Percentiles rank a stretch among this genome's conserved stretches.
phyloP scores from a whole-genome alignment of 2,329 filamentous ascomycete genomes.

The Podosphaera xanthii region DNA sequence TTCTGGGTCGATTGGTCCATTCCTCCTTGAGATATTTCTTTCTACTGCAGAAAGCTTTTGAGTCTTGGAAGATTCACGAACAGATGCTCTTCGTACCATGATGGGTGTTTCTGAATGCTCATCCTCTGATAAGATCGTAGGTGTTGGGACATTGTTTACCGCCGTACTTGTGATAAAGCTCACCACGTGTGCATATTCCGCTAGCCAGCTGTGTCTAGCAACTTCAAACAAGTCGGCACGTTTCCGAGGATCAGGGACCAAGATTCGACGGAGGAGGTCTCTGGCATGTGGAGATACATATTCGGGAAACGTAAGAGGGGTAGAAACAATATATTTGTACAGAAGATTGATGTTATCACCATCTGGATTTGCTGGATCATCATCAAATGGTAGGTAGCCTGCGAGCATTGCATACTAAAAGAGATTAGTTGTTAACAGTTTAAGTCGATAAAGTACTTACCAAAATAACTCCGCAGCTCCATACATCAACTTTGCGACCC shows the following conservation, averaged over 20 bases:
- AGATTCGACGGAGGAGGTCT: constrained; percentile 74
- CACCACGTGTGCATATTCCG: constrained; percentile 89
- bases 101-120: constrained; percentile 33
- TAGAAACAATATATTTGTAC: constrained; percentile 98
- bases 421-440: constrained; percentile 6
- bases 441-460: constrained; percentile 29
- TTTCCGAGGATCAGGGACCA: constrained; percentile 86
- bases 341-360: constrained; percentile 97
- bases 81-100: constrained; percentile 72
- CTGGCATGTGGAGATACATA: constrained; percentile 93
- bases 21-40: constrained; percentile 47
- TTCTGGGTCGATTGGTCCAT: constrained; percentile 49
- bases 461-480: constrained; percentile 96
- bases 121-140: constrained; percentile 42
- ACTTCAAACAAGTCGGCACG: constrained; percentile 93
- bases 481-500: constrained; percentile 92
- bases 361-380: constrained; percentile 93
- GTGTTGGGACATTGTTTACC: constrained; percentile 66
- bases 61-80: constrained; percentile 62
- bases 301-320: constrained; percentile 90
- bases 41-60: constrained; percentile 28
- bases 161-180: constrained; percentile 93
- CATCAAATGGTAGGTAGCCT: constrained; percentile 91
- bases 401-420: constrained; percentile 94
- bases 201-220: constrained; percentile 91